Evolutionary conservation across 306 rosid genomes (phyloP).

Genomic region (Cicer arietinum): DNA sequence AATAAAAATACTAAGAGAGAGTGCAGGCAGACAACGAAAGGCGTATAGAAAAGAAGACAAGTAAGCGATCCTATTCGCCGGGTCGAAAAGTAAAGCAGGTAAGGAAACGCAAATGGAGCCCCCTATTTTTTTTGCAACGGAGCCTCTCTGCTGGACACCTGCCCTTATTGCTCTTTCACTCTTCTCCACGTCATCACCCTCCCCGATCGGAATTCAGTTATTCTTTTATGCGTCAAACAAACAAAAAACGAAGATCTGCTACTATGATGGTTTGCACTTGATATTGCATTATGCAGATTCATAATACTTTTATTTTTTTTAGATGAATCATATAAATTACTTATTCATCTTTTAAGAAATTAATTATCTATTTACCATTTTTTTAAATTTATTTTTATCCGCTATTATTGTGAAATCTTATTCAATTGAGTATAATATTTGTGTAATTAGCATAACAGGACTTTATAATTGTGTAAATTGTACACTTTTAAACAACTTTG

Average conservation of each 20-base stretch:
- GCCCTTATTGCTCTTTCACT: conserved; percentile 46
- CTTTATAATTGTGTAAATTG: too few relatives aligned
- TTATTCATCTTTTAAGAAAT: too few relatives aligned
- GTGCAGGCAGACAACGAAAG: conserved; percentile 27
- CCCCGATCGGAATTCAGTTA: conserved; percentile 35
- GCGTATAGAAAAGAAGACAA: conserved; percentile 20
- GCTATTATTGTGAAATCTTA: too few relatives aligned
- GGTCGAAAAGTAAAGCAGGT: conserved; percentile 41
- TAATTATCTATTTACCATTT: too few relatives aligned
- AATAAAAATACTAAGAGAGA: background rate
- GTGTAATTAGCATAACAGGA: too few relatives aligned
- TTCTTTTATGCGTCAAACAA: conserved; percentile 17
- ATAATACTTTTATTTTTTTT: too few relatives aligned
- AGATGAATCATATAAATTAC: too few relatives aligned
- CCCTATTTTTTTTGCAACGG: conserved; percentile 40
- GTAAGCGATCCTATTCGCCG: conserved; percentile 42
- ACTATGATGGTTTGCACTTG: too few relatives aligned
- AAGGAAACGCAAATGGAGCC: background rate
- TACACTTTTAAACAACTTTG: too few relatives aligned
- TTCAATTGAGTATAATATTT: too few relatives aligned
- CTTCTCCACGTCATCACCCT: conserved; percentile 57
- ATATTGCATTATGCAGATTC: too few relatives aligned
- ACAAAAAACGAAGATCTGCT: background rate
- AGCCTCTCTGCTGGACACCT: conserved; percentile 57
- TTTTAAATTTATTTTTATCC: too few relatives aligned